Base-by-base conservation (phyloP, 1,139 yeast genomes). In the Zygosaccharomyces sapae region DNA sequence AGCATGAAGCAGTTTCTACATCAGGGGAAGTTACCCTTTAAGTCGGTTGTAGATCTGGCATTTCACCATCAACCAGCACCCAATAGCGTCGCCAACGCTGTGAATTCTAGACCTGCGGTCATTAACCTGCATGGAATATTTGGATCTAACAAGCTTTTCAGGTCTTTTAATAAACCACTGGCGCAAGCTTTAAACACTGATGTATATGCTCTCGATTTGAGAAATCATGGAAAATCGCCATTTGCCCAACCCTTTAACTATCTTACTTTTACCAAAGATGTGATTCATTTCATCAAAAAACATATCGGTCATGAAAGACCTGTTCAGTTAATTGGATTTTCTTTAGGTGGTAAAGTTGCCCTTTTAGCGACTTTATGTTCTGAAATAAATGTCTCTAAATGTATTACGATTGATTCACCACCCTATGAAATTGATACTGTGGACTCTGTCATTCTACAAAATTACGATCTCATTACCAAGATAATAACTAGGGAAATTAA, bases 211-310 rank as follows among this genome's bases (percentile, higher is more conserved):
- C 55, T 78, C 1, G 84, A 79, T 57, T 60, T 77, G 43, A 63
- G 84, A 50, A 77, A 77, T 55, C 83, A 79, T 59, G 84, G 84
- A 1, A 59, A 62, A 2, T 71, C 79, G 0, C 71, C 72, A 4
- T 70, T 68, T 50, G 73, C 70, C 1, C 54, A 57, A 13, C 82
- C 82, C 0, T 72, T 70, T 56, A 69, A 67, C 44, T 77, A 78
- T 54, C 33, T 52, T 6, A 63, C 72, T 2, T 60, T 77, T 69
- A 72, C 76, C 1, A 56, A 60, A 3, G 84, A 79, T 55, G 68
- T 78, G 7, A 44, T 54, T 5, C 52, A 55, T 27, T 60, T 63
- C 40, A 52, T 63, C 13, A 38, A 55, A 9, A 51, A 44, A 10
- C 43, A 51, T 20, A 40, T 59, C 33, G 59, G 56, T 24, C 38